A percentile compares a stretch with the other conserved stretches of the same genome.
Evolutionary conservation across 768 basidiomycete genomes (phyloP).

Genomic region (Pulveroboletus ravenelii): DNA sequence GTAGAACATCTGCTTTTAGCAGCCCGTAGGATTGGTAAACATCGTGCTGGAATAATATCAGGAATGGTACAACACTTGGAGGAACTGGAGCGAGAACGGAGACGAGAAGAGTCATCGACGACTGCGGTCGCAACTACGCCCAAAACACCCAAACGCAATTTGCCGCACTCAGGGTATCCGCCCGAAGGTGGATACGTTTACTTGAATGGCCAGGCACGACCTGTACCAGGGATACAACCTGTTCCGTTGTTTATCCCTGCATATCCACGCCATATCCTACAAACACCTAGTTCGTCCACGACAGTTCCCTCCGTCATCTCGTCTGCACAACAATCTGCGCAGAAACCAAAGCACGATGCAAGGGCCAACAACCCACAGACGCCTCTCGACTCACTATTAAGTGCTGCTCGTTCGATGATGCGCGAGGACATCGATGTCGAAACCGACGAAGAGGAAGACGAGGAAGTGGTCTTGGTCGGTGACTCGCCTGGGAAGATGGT

Average conservation of each 20-base stretch:
- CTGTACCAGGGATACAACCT: constrained; percentile 25
- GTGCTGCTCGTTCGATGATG: constrained; percentile 57
- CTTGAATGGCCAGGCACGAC: constrained; percentile 23
- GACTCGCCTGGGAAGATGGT: constrained; percentile 18
- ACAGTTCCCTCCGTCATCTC: constrained; percentile 26
- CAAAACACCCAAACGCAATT: constrained; percentile 28
- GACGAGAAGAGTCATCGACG: constrained; percentile 21
- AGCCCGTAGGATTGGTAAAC: constrained; percentile 62
- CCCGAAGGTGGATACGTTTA: constrained; percentile 28
- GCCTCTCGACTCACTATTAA: constrained; percentile 56
- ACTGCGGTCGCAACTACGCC: constrained; percentile 21
- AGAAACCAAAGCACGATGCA: constrained; percentile 15
- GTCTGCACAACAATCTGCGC: constrained; percentile 13
- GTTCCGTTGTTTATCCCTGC: constrained; percentile 30
- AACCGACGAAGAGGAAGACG: constrained; percentile 32
- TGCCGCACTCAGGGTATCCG: constrained; percentile 24
- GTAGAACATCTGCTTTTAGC: constrained; percentile 69
- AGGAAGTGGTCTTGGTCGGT: constrained; percentile 19
- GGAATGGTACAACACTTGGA: constrained; percentile 41
- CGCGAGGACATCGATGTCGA: constrained; percentile 31
- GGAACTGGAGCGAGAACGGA: constrained; percentile 29
- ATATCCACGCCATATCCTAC: constrained; percentile 26
- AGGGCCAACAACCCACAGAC: constrained; percentile 34
- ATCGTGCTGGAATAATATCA: constrained; percentile 52
- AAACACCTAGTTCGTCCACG: constrained; percentile 31